Percentiles rank a stretch among this genome's conserved stretches.
These are phyloP conservation scores for Tulasnella sp. DNA, from an alignment of 768 basidiomycete species.

Conservation along the genomic window DNA sequence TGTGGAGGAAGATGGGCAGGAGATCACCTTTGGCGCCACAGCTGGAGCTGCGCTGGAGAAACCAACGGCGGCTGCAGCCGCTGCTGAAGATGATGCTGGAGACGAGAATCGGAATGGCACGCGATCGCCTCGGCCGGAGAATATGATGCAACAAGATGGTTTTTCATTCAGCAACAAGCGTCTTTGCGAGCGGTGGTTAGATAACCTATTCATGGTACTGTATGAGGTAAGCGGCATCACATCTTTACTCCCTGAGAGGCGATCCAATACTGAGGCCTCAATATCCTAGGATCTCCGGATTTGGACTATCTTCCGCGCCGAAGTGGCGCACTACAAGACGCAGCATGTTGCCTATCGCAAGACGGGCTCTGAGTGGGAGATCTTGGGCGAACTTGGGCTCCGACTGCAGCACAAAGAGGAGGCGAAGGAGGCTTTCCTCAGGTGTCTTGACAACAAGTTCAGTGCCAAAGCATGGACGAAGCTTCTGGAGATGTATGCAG, in stretches of 20 bases:
- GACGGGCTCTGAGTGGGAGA: conserved; percentile 96
- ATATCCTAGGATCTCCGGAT: conserved; percentile 73
- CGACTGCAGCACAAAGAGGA: conserved; percentile 98
- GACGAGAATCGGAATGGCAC: conserved; percentile 22
- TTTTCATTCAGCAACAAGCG: conserved; percentile 95
- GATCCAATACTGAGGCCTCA: not conserved
- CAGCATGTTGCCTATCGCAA: conserved; percentile 97
- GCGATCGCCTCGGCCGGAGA: conserved; percentile 21
- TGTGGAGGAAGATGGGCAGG: conserved; percentile 15
- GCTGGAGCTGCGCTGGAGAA: conserved; percentile 21
- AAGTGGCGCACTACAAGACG: conserved; percentile 97
- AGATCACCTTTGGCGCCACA: conserved; percentile 6
- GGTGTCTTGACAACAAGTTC: conserved; percentile 83
- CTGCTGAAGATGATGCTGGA: conserved; percentile 22
- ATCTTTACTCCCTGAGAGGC: not conserved
- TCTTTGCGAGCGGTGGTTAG: conserved; percentile 93
- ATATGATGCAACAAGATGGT: conserved; percentile 34
- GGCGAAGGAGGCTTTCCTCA: conserved; percentile 94
- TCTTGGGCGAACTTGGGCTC: conserved; percentile 84
- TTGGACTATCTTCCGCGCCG: conserved; percentile 98
- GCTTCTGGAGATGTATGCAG: conserved; percentile 91
- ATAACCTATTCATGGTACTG: conserved; percentile 96
- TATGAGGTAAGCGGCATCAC: conserved; percentile 59
- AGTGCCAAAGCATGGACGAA: conserved; percentile 89
- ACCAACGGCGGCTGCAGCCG: conserved; percentile 36